Evolutionary conservation across 1,284 basidiomycete genomes (phyloP).

Genomic region (Sporisorium reilianum): DNA sequence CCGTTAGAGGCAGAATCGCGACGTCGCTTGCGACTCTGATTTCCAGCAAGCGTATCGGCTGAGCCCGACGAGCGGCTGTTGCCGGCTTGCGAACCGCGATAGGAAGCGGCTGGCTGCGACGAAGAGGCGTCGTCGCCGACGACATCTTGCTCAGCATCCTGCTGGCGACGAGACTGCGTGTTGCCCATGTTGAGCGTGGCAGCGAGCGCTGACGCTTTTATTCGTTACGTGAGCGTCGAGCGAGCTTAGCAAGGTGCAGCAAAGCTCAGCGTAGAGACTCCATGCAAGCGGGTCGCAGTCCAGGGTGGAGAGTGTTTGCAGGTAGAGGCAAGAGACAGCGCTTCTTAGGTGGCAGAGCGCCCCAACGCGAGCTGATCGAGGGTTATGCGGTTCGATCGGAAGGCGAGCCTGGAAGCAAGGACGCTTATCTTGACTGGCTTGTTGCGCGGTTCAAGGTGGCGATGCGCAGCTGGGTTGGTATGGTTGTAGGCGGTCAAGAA

Average conservation of each 20-base stretch:
- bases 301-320: not conserved
- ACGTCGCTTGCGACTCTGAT: conserved; percentile 21
- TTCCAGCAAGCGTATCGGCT: not conserved
- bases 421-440: not conserved
- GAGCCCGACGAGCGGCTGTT: not conserved
- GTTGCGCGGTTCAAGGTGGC: not conserved
- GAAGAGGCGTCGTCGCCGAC: not conserved
- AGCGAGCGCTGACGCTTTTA: not conserved
- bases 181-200: conserved; percentile 28
- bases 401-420: no score
- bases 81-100: not conserved
- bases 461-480: not conserved
- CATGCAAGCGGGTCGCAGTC: conserved; percentile 9
- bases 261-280: not conserved
- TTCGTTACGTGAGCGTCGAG: not conserved
- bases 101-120: conserved; percentile 4
- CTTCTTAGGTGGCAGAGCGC: not conserved
- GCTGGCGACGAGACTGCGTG: conserved; percentile 32
- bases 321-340: not conserved
- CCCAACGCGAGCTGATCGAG: not conserved
- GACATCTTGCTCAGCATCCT: conserved; percentile 10
- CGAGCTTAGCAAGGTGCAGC: conserved; percentile 2
- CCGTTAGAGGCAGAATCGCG: conserved; percentile 11
- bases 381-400: not conserved
- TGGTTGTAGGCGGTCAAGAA: not conserved